Evolutionary conservation across 768 basidiomycete genomes (phyloP), one percentile per base, ranked within the genome.

Genomic region (Tylopilus vinaceipallidus): DNA sequence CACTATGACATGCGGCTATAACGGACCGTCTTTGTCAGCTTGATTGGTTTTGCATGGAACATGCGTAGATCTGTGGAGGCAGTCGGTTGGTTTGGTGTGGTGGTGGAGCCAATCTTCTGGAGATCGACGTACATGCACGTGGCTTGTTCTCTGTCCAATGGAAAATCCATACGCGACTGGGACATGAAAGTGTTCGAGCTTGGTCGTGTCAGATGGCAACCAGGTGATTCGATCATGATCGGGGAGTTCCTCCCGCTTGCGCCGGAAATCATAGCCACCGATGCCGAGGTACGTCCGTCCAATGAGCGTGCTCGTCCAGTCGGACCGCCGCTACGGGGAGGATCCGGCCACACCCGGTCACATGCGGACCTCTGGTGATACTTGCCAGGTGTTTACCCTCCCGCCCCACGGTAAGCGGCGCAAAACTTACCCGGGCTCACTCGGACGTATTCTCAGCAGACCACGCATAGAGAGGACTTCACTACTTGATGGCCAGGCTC

Each of bases 1-100:
- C 48, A 44, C 30, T 46, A 46, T 37, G 7, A 24, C 39, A 14
- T 32, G 27, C 32, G 56, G 38, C 46, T 41, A 30, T 26, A 10
- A 40, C 14, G 40, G 40, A 47, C 42, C 27, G 26, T 44, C 19
- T 20, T 39, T 36, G 37, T 50, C 44, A 53, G 14, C 32, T 22
- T 34, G 45, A 24, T 17, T 23, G n/a, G 49, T 34, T 37, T 48
- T 45, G 35, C 43, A 34, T 22, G 16, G 42, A 40, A 41, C 43
- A 17, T 45, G 6, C 16, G 16, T 16, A 33, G 39, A 43, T 40
- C 50, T 37, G 47, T 39, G 35, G 48, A 41, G 43, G 32, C 35
- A 17, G 42, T 47, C 49, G 26, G n/a, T n/a, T n/a, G n/a, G n/a
- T n/a, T n/a, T n/a, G n/a, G n/a, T n/a, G n/a, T n/a, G n/a, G n/a